Evolutionary conservation across 495 filamentous ascomycete genomes (phyloP), one percentile per base, ranked within the genome.

Genomic region (Neurospora sublineolata): DNA sequence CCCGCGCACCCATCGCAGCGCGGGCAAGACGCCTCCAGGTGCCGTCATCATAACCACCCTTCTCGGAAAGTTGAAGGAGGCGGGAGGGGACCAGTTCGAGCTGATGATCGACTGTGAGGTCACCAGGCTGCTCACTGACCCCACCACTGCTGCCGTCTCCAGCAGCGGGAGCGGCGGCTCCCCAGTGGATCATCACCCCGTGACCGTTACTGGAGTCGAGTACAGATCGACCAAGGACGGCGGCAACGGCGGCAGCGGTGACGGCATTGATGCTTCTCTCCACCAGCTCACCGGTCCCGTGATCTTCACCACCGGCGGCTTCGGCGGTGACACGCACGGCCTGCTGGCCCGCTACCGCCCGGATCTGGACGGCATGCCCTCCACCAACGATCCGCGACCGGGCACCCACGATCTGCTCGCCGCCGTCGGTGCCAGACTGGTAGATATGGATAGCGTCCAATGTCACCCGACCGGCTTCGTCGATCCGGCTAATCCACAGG

Each of bases 391-490:
- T 5, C 82, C 84, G 2, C 76, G 85, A 0, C 83, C 83, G 2
- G 87, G 85, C 0, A 76, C 82, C 38, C 86, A 88, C 72, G 70
- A 71, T 0, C 68, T 89, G 5, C 81, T 89, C 0, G 75, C 82
- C 2, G 76, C 72, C 7, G 72, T 85, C 1, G 87, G 85, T 0
- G 88, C 86, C 4, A 74, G 75, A 33, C 76, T 88, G 36, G 78
- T 88, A 12, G 88, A 90, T 71, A 89, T 90, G 87, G 84, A 86
- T 3, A 77, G 78, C 70, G 85, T 88, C 14, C 86, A 88, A 81
- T 88, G n/a, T 27, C 86, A 89, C 76, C 91, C 91, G 4, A 93
- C 91, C 3, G 90, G 90, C 68, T 88, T 94, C 67, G 84, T 93
- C 4, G 91, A 93, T 77, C 89, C 91, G 27, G 87, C 76, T 10